These are phyloP conservation scores for Bipolaris oryzae DNA, from an alignment of 2,329 filamentous ascomycete genomes.

Conservation along the genomic window DNA sequence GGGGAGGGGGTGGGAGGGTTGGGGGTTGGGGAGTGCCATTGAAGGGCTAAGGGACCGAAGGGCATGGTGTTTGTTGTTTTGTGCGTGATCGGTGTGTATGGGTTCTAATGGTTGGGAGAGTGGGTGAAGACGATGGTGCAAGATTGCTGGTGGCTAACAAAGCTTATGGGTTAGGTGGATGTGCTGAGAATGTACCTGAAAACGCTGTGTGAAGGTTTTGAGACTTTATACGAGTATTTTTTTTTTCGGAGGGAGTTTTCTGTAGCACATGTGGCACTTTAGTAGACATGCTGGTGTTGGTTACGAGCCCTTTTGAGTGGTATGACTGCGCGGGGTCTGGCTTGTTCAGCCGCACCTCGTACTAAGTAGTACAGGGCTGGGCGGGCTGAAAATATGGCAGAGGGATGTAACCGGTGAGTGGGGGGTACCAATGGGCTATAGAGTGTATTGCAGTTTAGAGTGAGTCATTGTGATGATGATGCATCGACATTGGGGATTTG, in stretches of 20 bases:
- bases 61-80: conserved; percentile 18
- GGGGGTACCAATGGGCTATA: not conserved
- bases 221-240: too few species aligned
- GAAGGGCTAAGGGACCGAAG: conserved; percentile 39
- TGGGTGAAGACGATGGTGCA: not conserved
- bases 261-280: not conserved
- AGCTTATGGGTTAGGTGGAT: too few species aligned
- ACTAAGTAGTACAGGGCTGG: not conserved
- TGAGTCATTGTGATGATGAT: not conserved
- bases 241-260: not conserved
- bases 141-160: not conserved
- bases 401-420: not conserved
- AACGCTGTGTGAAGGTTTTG: too few species aligned
- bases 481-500: not conserved
- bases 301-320: not conserved
- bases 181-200: too few species aligned
- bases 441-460: not conserved
- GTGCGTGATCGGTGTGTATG: too few species aligned
- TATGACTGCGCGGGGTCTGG: conserved; percentile 9
- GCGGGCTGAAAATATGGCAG: not conserved
- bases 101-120: too few species aligned
- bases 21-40: conserved; percentile 34
- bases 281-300: too few species aligned
- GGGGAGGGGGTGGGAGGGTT: conserved; percentile 36
- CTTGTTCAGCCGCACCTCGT: conserved; percentile 21